Percentiles rank a stretch among this genome's conserved stretches.
Evolutionary conservation across 306 rosid genomes (phyloP).

Genomic region (Castanopsis chinensis): DNA sequence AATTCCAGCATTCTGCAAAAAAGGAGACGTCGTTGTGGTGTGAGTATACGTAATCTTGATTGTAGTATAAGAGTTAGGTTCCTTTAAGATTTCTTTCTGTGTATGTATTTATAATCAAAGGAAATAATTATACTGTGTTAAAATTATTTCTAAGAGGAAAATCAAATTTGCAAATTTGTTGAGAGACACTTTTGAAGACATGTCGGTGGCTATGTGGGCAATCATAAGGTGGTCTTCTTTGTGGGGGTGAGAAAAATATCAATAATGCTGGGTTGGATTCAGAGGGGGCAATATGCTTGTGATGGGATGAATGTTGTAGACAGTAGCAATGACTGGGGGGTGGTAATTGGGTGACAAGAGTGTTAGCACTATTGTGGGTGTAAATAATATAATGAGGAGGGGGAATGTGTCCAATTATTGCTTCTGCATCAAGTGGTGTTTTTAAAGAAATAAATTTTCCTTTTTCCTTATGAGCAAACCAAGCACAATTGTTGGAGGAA

Average conservation of each 20-base stretch:
- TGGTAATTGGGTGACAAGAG: not conserved
- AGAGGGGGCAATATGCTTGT: not conserved
- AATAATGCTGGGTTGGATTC: not conserved
- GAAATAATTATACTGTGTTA: not conserved
- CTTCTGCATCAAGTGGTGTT: no score
- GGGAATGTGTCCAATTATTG: not conserved
- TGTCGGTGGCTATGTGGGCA: no score
- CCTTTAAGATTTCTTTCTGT: not conserved
- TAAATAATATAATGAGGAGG: not conserved
- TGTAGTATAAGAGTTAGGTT: not conserved
- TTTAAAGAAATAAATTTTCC: no score
- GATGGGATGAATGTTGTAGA: not conserved
- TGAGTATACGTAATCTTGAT: constrained; percentile 48
- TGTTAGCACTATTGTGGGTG: not conserved
- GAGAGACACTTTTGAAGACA: not conserved
- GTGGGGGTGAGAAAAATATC: not conserved
- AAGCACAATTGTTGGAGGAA: no score
- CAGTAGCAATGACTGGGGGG: not conserved
- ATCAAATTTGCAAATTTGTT: not conserved
- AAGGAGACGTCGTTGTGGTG: constrained; percentile 93
- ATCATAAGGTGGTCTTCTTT: not conserved
- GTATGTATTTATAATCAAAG: not conserved
- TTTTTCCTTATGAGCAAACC: no score
- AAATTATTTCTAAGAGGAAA: not conserved
- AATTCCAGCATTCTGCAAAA: constrained; percentile 93